Base-by-base conservation (phyloP, 2,329 filamentous ascomycete species). In the Trichoderma sp. region DNA sequence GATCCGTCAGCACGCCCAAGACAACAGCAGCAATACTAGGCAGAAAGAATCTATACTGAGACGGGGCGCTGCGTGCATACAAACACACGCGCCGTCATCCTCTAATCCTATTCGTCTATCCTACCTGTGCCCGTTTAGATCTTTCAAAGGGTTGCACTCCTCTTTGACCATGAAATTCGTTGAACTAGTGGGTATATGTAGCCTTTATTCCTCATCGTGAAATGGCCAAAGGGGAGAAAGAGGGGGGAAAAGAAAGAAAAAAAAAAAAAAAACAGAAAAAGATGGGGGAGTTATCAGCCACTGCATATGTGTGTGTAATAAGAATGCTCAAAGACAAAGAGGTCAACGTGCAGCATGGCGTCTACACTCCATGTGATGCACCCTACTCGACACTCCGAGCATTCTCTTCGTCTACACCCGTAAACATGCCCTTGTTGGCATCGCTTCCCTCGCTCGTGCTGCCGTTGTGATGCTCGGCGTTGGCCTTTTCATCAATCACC, bases 401-500 rank as follows among this genome's bases (percentile, higher is more conserved):
- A 6, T 74, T 77, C 66, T 80, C 75, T 70, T 81, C 78, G 48
- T 81, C 78, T 2, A 68, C 70, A 5, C 71, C 73, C 4, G 71
- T 73, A 35, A 79, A 78, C 71, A 78, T 71, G 65, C 70, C 69
- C 5, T 73, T 67, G 61, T 75, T 72, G 8, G 70, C 64, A 10
- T 67, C 69, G 13, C 61, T 59, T 15, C 57, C 65, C 25, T 74
- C 75, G 45, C 75, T 78, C 7, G 71, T 68, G 67, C 70, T 75
- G 29, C 72, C 72, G 48, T 71, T 77, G 42, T 71, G 72, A 63
- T 79, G 74, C 67, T 77, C 74, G 5, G 68, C 67, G 27, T 69
- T 70, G 3, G 63, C 70, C 70, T 79, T 78, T 70, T 83, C 82
- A 12, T 80, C 80, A 12, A 74, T 75, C 63, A 82, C 78, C 22